These are phyloP conservation scores for Diaporthe destruens DNA, from an alignment of 2,329 filamentous ascomycete genomes.

Conservation along the genomic window DNA sequence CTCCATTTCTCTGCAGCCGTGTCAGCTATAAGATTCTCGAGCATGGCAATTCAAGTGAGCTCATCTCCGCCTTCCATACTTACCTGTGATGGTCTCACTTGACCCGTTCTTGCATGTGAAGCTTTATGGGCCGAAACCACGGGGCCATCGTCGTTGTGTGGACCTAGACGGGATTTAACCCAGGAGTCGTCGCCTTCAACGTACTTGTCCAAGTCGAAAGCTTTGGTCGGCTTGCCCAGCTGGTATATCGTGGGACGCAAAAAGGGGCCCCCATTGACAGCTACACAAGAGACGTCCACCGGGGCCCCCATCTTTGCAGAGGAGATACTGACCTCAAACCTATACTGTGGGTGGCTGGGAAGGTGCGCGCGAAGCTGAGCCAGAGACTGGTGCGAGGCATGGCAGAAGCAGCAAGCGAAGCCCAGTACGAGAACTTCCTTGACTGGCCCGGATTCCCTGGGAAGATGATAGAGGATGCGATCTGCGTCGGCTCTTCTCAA, in stretches of 20 bases:
- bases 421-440: slow-evolving; percentile 49
- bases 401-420: slow-evolving; percentile 66
- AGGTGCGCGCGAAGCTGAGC: slow-evolving; percentile 63
- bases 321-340: slow-evolving; percentile 56
- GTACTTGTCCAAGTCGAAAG: slow-evolving; percentile 60
- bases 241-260: slow-evolving; percentile 54
- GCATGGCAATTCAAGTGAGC: neutral
- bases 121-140: slow-evolving; percentile 20
- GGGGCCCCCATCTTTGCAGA: slow-evolving; percentile 53
- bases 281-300: slow-evolving; percentile 55
- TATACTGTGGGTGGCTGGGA: slow-evolving; percentile 60
- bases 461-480: slow-evolving; percentile 60
- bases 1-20: slow-evolving; percentile 26
- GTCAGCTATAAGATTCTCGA: slow-evolving; percentile 1
- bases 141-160: slow-evolving; percentile 50
- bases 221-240: slow-evolving; percentile 56
- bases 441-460: slow-evolving; percentile 59
- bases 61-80: neutral
- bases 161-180: slow-evolving; percentile 57
- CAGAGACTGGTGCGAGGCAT: slow-evolving; percentile 60
- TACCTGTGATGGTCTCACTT: slow-evolving; percentile 28
- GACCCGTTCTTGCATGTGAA: slow-evolving; percentile 28
- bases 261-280: slow-evolving; percentile 40
- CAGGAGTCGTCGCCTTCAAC: slow-evolving; percentile 61
- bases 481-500: slow-evolving; percentile 52